A percentile compares a stretch with the other conserved stretches of the same genome.
phyloP scores from a whole-genome alignment of 805 yeast species.

The Phaffomyces antillensis region DNA sequence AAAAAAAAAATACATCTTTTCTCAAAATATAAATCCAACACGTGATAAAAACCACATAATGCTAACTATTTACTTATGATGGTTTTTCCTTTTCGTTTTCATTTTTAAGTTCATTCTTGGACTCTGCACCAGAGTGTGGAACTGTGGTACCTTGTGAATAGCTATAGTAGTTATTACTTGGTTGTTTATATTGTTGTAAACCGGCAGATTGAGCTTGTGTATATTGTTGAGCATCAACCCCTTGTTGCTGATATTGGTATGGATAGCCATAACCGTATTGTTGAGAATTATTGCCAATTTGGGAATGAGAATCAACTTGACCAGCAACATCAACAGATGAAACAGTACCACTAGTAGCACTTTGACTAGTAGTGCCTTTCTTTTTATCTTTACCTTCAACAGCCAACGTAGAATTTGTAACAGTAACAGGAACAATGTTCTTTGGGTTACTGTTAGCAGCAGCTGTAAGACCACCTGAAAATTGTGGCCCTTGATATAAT shows the following conservation, averaged over 20 bases:
- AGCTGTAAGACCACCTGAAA: conserved; percentile 25
- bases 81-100: not conserved
- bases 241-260: conserved; percentile 12
- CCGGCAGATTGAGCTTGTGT: not conserved
- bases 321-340: not conserved
- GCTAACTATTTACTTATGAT: not conserved
- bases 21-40: no score
- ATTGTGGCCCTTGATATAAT: conserved; percentile 24
- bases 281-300: not conserved
- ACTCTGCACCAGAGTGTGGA: not conserved
- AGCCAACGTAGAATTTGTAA: conserved; percentile 19
- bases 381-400: conserved; percentile 17
- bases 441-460: conserved; percentile 24
- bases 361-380: not conserved
- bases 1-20: no score
- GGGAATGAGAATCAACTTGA: conserved; percentile 2
- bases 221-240: conserved; percentile 5
- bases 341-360: no score
- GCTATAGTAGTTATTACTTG: conserved; percentile 3
- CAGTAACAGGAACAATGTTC: conserved; percentile 23
- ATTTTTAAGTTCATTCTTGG: not conserved
- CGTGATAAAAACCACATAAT: no score
- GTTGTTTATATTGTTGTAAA: conserved; percentile 7
- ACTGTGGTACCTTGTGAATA: conserved; percentile 4
- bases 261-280: conserved; percentile 9